A percentile compares a stretch with the other conserved stretches of the same genome.
These are phyloP conservation scores for Phytophthora europaea DNA, from an alignment of 352 stramenopile species.

Conservation along the genomic window DNA sequence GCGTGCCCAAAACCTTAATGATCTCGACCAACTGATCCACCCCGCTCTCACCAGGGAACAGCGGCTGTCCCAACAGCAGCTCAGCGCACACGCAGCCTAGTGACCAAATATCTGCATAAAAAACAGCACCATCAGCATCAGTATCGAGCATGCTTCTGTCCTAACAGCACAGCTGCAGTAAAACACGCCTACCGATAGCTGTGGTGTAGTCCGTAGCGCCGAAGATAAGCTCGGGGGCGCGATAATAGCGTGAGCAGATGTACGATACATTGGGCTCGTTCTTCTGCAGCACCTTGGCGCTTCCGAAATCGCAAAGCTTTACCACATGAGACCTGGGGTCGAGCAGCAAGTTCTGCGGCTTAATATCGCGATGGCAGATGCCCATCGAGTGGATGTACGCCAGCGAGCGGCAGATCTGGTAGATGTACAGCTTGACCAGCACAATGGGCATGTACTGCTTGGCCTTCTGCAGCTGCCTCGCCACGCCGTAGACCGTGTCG, in stretches of 20 bases:
- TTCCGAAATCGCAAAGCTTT: conserved; percentile 99
- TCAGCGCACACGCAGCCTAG: conserved; percentile 98
- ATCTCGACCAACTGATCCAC: conserved; percentile 99
- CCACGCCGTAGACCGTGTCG: conserved; percentile 99
- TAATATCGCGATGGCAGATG: conserved; percentile 99
- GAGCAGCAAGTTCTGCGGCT: conserved; percentile 99
- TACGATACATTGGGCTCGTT: conserved; percentile 99
- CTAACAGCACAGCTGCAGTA: neutral
- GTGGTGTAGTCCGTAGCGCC: conserved; percentile 99
- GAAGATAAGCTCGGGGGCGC: conserved; percentile 99
- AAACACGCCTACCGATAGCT: conserved; percentile 89
- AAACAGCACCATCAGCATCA: neutral
- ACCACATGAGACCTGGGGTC: conserved; percentile 97
- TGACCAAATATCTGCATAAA: conserved; percentile 93
- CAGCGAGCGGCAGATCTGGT: conserved; percentile 98
- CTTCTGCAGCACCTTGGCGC: conserved; percentile 94
- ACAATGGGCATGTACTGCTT: conserved; percentile 97
- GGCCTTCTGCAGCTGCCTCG: conserved; percentile 96
- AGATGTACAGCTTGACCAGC: conserved; percentile 99
- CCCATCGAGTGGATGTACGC: conserved; percentile 98
- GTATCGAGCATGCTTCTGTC: neutral
- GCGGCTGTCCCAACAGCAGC: conserved; percentile 96
- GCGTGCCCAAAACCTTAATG: conserved; percentile 99
- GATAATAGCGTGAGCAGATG: conserved; percentile 99
- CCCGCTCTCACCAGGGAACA: conserved; percentile 99